Conservation (phyloP, 2,329 filamentous ascomycete species). For the Truncatella angustata region DNA sequence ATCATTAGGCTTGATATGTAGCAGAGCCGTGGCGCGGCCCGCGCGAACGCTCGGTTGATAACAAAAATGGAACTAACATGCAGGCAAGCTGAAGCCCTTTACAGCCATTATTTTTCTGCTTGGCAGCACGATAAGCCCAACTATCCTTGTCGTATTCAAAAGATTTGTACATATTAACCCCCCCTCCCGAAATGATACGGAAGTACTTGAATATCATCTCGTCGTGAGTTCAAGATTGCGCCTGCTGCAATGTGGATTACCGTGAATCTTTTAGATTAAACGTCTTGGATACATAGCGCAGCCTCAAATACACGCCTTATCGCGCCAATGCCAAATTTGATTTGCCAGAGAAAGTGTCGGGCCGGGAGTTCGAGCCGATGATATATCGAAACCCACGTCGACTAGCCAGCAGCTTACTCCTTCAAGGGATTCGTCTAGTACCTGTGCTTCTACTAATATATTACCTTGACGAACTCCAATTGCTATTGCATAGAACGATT, state of each 20-base stretch:
- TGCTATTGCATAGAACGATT: no score
- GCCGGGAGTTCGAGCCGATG: background rate
- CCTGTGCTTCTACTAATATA: no score
- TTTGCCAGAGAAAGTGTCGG: background rate
- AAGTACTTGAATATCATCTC: background rate
- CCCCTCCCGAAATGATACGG: background rate
- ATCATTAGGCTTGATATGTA: constrained; percentile 8
- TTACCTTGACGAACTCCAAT: no score
- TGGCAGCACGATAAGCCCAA: background rate
- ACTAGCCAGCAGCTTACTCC: background rate
- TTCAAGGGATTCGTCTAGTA: background rate
- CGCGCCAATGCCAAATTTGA: background rate
- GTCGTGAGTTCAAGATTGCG: background rate
- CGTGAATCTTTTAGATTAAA: background rate
- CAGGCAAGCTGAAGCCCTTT: no score
- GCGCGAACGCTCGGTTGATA: constrained; percentile 30
- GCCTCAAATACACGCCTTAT: background rate
- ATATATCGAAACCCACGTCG: background rate
- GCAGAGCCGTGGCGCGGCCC: constrained; percentile 19
- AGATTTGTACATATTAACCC: background rate
- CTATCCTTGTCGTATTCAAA: background rate
- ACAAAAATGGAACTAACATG: constrained; percentile 13
- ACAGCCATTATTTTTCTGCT: no score
- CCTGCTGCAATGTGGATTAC: background rate
- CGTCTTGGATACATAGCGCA: background rate